Percentiles rank a stretch among this genome's conserved stretches.
Evolutionary conservation across 169 alveolate species (phyloP).

Genomic region (Plasmodium chabaudi): DNA sequence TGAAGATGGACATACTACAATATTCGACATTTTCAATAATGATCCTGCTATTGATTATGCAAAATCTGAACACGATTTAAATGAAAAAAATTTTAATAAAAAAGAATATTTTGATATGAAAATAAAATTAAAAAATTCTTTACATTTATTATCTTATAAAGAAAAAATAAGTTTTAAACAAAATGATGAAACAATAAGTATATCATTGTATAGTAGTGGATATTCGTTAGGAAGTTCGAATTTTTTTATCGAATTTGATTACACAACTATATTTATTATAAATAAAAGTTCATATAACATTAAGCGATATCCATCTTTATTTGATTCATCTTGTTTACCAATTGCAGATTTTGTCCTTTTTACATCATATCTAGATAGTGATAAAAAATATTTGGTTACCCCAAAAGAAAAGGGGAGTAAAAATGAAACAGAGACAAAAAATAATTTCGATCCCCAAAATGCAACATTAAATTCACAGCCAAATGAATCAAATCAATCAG

Average conservation of each 20-base stretch:
- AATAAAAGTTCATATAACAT: conserved; percentile 61
- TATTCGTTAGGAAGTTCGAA: conserved; percentile 68
- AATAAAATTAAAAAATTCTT: conserved; percentile 27
- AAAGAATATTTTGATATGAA: conserved; percentile 50
- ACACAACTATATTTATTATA: conserved; percentile 26
- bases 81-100: conserved; percentile 7
- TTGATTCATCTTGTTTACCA: conserved; percentile 30
- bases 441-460: neutral
- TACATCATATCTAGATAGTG: conserved; percentile 11
- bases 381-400: neutral
- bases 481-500: neutral
- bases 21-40: too few species aligned
- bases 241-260: conserved; percentile 30
- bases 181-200: conserved; percentile 18
- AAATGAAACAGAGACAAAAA: neutral
- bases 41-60: neutral
- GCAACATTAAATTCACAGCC: neutral
- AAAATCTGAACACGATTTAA: neutral
- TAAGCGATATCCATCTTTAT: conserved; percentile 43
- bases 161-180: conserved; percentile 57
- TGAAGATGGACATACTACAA: conserved; percentile 17
- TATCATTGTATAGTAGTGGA: conserved; percentile 59
- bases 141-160: conserved; percentile 71
- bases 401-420: neutral
- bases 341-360: conserved; percentile 49